These are phyloP conservation scores for Hemisphaericaspora nanyangensis DNA, from an alignment of 805 yeast genomes.

Conservation along the genomic window DNA sequence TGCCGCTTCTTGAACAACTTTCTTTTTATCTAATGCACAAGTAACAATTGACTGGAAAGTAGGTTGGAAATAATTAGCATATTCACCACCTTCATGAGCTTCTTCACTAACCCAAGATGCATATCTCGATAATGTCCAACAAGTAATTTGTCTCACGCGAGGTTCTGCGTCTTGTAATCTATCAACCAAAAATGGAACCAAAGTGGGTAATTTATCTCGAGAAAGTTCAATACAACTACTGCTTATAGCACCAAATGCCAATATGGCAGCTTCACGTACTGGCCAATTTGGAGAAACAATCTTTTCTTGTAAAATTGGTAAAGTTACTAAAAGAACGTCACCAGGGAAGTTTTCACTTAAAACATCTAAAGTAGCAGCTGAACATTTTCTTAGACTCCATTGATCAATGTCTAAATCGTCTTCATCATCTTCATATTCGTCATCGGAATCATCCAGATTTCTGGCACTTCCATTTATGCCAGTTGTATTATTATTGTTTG, in stretches of 20 bases:
- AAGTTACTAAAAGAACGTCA: slow-evolving; percentile 58
- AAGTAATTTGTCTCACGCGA: slow-evolving; percentile 85
- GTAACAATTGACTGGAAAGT: slow-evolving; percentile 72
- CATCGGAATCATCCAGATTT: slow-evolving; percentile 46
- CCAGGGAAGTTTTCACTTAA: slow-evolving; percentile 66
- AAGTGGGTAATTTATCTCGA: slow-evolving; percentile 66
- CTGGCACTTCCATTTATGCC: not conserved
- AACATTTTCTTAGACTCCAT: slow-evolving; percentile 91
- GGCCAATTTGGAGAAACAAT: slow-evolving; percentile 78
- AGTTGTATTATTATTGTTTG: slow-evolving; percentile 4
- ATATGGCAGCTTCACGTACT: slow-evolving; percentile 85
- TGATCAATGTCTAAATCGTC: slow-evolving; percentile 64
- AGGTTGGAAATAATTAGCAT: slow-evolving; percentile 66
- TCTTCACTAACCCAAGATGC: slow-evolving; percentile 77
- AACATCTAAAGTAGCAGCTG: slow-evolving; percentile 89
- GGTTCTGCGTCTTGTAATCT: slow-evolving; percentile 72
- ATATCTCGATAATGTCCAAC: slow-evolving; percentile 93
- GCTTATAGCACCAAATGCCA: slow-evolving; percentile 94
- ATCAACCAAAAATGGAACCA: slow-evolving; percentile 82
- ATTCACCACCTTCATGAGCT: slow-evolving; percentile 57
- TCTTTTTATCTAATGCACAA: slow-evolving; percentile 77
- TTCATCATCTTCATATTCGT: slow-evolving; percentile 69
- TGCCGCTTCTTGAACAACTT: slow-evolving; percentile 94
- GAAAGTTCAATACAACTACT: slow-evolving; percentile 79
- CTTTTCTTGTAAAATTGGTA: slow-evolving; percentile 73